Base-by-base conservation (phyloP, 2,329 filamentous ascomycete genomes). In the Phialemoniopsis sp. region DNA sequence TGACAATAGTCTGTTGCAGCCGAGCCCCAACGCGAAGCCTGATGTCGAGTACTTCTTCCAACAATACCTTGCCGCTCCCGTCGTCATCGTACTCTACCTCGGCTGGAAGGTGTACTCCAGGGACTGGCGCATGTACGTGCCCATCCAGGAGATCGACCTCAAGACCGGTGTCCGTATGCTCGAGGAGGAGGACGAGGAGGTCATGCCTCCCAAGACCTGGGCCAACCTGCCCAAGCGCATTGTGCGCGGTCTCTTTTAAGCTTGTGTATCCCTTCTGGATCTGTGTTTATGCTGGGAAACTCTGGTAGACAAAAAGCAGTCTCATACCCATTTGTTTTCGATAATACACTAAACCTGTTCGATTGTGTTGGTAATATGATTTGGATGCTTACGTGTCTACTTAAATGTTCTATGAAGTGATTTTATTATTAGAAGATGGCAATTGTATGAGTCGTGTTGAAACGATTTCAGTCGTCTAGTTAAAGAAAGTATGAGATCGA, bases 21-120 rank as follows among this genome's bases (percentile, higher is more conserved):
- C 66, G 2, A 47, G 43, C 9, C 51, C 59, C 5, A 39, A 57
- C 28, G 47, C 63, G 2, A 48, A 32, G 1, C 66, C 61, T 4
- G 38, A 62, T 17, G 66, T 73, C 0, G 43, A 69, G 42, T 60
- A 53, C 32, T 87, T 84, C 64, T 86, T 87, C 65, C 53, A 69
- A 35, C 49, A 54, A 4, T 82, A 79, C 53, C 66, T 83, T 12
- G 78, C 78, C 8, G 66, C 68, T 0, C 74, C 75, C 0, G 63
- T 82, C n/a, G 70, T 80, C 29, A 44, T 81, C 14, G 32, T 52
- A 0, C 72, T 80, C 47, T 87, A 84, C 54, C 36, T 88, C 7
- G 69, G 66, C 12, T 88, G 85, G 68, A 89, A 89, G 63, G 2
- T 85, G 32, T 76, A 57, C 33, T 56, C 61, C 13, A 53, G 64